phyloP scores from a whole-genome alignment of 345 rosid genomes.

The Lumnitzera racemosa region DNA sequence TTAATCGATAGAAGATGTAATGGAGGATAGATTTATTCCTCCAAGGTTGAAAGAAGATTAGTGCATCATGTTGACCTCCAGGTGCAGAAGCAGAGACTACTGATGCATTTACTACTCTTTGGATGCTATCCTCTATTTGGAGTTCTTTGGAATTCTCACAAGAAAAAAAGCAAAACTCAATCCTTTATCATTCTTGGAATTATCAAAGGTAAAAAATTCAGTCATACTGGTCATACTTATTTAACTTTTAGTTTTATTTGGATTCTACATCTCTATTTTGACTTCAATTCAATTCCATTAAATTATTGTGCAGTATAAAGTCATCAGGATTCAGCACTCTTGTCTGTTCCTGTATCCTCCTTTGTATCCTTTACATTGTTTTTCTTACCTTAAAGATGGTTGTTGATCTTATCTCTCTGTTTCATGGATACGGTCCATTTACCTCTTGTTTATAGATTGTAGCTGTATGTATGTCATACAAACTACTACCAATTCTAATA shows the following conservation, averaged over 20 bases:
- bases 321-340: conserved; percentile 52
- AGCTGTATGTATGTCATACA: too few species aligned
- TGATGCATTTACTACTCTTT: neutral
- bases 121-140: neutral
- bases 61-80: too few species aligned
- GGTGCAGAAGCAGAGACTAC: too few species aligned
- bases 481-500: too few species aligned
- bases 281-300: conserved; percentile 23
- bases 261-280: conserved; percentile 4
- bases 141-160: neutral
- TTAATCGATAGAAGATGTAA: too few species aligned
- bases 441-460: too few species aligned
- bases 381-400: conserved; percentile 5
- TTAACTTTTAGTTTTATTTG: neutral
- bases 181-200: neutral
- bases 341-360: conserved; percentile 78
- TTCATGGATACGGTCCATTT: too few species aligned
- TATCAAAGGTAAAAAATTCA: neutral
- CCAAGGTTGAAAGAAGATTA: too few species aligned
- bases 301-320: conserved; percentile 57
- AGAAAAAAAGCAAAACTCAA: neutral
- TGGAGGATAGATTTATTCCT: too few species aligned
- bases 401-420: neutral
- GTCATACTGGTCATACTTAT: neutral
- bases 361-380: conserved; percentile 56